Conservation (phyloP, 768 basidiomycete species). For the Lactarius deliciosus region DNA sequence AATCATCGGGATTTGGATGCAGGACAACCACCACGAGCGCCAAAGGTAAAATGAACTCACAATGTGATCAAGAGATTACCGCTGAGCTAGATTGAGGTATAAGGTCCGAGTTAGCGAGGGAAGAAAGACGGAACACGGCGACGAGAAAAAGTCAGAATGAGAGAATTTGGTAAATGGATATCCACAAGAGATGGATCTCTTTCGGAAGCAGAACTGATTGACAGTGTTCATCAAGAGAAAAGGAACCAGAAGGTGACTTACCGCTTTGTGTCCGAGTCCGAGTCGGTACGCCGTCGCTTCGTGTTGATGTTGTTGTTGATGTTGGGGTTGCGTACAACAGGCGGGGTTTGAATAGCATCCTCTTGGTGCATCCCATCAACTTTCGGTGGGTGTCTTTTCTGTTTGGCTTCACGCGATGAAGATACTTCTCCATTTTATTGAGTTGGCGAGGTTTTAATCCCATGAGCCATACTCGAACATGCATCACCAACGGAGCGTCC, state of each 20-base stretch:
- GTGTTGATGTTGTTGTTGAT: neutral
- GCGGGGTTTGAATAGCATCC: neutral
- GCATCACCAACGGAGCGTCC: constrained; percentile 32
- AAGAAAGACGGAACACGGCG: neutral
- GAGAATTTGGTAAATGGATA: constrained; percentile 23
- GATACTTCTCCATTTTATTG: constrained; percentile 29
- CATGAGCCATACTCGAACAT: constrained; percentile 32
- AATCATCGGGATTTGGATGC: constrained; percentile 27
- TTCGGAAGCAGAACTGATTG: constrained; percentile 33
- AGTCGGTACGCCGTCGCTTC: too few relatives aligned
- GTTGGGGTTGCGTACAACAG: neutral
- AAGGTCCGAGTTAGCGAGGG: constrained; percentile 5
- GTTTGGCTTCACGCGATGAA: constrained; percentile 23
- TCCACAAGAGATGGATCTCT: constrained; percentile 31
- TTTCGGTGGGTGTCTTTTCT: constrained; percentile 19
- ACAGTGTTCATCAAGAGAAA: constrained; percentile 23
- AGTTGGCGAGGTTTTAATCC: constrained; percentile 29
- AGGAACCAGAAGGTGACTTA: constrained; percentile 9
- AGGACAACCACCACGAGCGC: neutral
- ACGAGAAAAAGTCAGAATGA: constrained; percentile 17
- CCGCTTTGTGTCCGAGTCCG: neutral
- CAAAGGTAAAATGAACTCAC: constrained; percentile 17
- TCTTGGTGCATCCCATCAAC: neutral
- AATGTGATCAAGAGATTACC: neutral
- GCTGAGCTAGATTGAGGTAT: constrained; percentile 5